Evolutionary conservation across 2,329 filamentous ascomycete genomes (phyloP), one percentile per base, ranked within the genome.

Genomic region (Pyrenochaeta sp.): DNA sequence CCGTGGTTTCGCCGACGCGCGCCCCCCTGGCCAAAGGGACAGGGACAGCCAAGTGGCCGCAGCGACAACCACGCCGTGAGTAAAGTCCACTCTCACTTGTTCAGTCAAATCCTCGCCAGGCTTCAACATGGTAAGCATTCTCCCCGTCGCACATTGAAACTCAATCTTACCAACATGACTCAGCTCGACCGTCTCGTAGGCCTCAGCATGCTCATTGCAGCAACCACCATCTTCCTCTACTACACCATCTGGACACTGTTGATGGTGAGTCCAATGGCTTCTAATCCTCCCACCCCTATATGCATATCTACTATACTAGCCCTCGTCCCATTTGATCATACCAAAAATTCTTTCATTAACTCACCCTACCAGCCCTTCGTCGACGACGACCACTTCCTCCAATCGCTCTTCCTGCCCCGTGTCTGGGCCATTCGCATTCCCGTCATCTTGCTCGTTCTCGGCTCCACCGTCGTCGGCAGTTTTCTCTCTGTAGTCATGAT

Each of bases 361-460:
- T n/a, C n/a, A 21, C 8, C 10, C 4, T 8, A 3, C n/a, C 43
- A 99, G 94, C 94, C 94, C 71, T 99, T 99, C 74, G 94, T 99
- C 74, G 94, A 99, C 74, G 84, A 88, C 44, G 90, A 90, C 71
- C 94, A 99, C 74, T 87, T 90, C 44, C 87, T 97, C 46, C 94
- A 99, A 72, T 88, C 88, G 72, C 82, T 97, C 78, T 99, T 99
- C 79, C 94, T 90, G 51, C 93, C 93, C 32, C 92, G 94, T 72
- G 92, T 96, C 71, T 99, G 94, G 94, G 94, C 94, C 49, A 96
- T 99, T 71, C 92, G 94, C 72, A 94, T 99, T 67, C 94, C 94
- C 61, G 93, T 99, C 63, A 96, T 99, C 71, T 86, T 99, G 60
- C 87, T 96, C 53, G 85, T 99, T 32, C 81, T 99, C 58, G 92